phyloP scores from a whole-genome alignment of 2,329 filamentous ascomycete genomes.

The Drechslerella coelobrocha region DNA sequence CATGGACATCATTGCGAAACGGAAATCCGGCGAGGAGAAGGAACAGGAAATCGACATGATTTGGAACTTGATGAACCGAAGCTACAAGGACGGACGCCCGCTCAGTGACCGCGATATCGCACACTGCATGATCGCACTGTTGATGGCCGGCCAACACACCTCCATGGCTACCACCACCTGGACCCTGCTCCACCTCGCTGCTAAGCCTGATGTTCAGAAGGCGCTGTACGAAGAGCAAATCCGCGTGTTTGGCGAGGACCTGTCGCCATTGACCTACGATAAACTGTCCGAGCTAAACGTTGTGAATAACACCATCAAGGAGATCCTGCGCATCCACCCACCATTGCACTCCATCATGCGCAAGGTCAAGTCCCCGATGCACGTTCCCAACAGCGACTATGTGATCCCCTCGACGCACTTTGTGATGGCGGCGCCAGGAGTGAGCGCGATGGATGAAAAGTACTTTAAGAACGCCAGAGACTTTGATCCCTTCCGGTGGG shows the following conservation, averaged over 20 bases:
- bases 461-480: slow-evolving; percentile 67
- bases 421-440: slow-evolving; percentile 63
- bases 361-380: slow-evolving; percentile 72
- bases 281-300: slow-evolving; percentile 68
- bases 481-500: slow-evolving; percentile 71
- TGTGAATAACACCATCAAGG: slow-evolving; percentile 71
- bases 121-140: slow-evolving; percentile 83
- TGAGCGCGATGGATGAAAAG: slow-evolving; percentile 63
- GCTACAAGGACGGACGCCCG: slow-evolving; percentile 74
- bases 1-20: slow-evolving; percentile 71
- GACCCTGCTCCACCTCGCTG: slow-evolving; percentile 77
- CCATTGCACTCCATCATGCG: slow-evolving; percentile 78
- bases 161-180: slow-evolving; percentile 78
- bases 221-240: slow-evolving; percentile 74
- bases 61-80: slow-evolving; percentile 76
- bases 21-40: slow-evolving; percentile 61
- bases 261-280: slow-evolving; percentile 67
- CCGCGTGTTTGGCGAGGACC: slow-evolving; percentile 63
- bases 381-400: slow-evolving; percentile 66
- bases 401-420: slow-evolving; percentile 64
- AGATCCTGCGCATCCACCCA: slow-evolving; percentile 73
- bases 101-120: slow-evolving; percentile 78
- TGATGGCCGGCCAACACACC: slow-evolving; percentile 85
- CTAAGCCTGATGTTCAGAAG: slow-evolving; percentile 71
- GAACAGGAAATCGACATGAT: slow-evolving; percentile 73